Evolutionary conservation across 345 rosid species (phyloP).

Genomic region (Cochlearia excelsa): DNA sequence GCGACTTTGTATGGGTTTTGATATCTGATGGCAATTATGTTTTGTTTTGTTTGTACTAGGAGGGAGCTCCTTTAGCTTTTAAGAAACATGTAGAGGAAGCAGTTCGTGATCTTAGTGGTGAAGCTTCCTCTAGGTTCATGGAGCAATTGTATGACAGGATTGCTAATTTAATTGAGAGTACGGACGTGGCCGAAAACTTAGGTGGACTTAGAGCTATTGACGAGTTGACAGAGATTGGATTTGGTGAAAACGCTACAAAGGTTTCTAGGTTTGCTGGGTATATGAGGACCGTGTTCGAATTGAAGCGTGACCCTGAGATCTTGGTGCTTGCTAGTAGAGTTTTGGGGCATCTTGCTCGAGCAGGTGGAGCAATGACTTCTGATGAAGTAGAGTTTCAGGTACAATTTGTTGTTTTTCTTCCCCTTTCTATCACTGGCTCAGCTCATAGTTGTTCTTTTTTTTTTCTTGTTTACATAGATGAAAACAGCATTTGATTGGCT

Average conservation of each 20-base stretch:
- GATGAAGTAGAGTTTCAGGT: conserved; percentile 99
- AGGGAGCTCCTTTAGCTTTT: conserved; percentile 78
- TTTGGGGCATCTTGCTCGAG: conserved; percentile 96
- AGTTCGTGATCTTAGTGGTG: conserved; percentile 83
- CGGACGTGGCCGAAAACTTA: conserved; percentile 78
- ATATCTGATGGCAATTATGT: conserved; percentile 13
- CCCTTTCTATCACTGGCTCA: neutral
- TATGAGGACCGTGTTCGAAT: conserved; percentile 73
- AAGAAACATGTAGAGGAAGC: conserved; percentile 84
- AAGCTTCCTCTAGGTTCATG: conserved; percentile 85
- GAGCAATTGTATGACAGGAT: conserved; percentile 80
- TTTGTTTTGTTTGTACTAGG: conserved; percentile 41
- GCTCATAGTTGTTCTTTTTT: conserved; percentile 9
- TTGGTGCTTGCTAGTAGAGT: conserved; percentile 90
- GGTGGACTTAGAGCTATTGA: conserved; percentile 91
- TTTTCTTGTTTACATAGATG: conserved; percentile 47
- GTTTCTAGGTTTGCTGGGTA: conserved; percentile 80
- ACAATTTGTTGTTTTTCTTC: conserved; percentile 14
- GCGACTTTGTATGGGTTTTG: conserved; percentile 15
- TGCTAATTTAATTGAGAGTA: conserved; percentile 62
- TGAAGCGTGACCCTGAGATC: conserved; percentile 77
- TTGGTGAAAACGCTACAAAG: conserved; percentile 95
- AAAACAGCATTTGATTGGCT: conserved; percentile 91
- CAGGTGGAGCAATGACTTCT: conserved; percentile 98
- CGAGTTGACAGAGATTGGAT: conserved; percentile 85